Evolutionary conservation across 2,329 filamentous ascomycete genomes (phyloP), one percentile per base, ranked within the genome.

Genomic region (Metarhizium anisopliae): DNA sequence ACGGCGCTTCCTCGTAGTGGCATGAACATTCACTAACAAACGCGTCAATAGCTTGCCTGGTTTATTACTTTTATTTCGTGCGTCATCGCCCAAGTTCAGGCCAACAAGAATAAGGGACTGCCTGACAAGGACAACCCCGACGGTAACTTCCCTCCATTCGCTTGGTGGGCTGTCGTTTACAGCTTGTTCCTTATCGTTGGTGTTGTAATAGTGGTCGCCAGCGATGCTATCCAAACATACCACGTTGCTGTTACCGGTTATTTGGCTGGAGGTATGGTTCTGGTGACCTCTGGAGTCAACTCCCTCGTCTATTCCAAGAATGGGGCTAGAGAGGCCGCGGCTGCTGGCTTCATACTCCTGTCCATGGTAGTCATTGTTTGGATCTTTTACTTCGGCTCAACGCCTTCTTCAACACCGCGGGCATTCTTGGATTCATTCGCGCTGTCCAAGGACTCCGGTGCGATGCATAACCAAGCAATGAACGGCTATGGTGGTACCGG

Each of bases 351-450:
- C 71, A 96, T 99, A 59, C 79, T 99, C 53, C 78, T 97, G 50
- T 93, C 91, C 57, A 96, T 97, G 83, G 85, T 96, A 55, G 84
- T 88, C 63, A 92, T 96, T 64, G 83, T 97, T 58, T 99, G 94
- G 94, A 96, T 96, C 63, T 95, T 97, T 74, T 97, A 97, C 78
- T 99, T 96, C 67, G 94, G 94, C 65, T 96, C 93, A 2, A 87
- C 91, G 18, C 91, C 93, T 1, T 89, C 90, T 47, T 89, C 92
- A 16, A 83, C 86, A 55, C 89, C 92, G 60, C 89, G 93, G 64
- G 86, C 90, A 56, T 96, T 95, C 70, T 88, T 97, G 64, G 94
- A 99, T 74, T 96, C 93, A 0, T 96, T 96, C 67, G 91, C 94
- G 51, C 80, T 96, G 25, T 84, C 94, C 75, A 97, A 97, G 74